Percentiles rank a stretch among this genome's conserved stretches.
Conservation (phyloP, 2,329 filamentous ascomycete species). For the Coniella lustricola region DNA sequence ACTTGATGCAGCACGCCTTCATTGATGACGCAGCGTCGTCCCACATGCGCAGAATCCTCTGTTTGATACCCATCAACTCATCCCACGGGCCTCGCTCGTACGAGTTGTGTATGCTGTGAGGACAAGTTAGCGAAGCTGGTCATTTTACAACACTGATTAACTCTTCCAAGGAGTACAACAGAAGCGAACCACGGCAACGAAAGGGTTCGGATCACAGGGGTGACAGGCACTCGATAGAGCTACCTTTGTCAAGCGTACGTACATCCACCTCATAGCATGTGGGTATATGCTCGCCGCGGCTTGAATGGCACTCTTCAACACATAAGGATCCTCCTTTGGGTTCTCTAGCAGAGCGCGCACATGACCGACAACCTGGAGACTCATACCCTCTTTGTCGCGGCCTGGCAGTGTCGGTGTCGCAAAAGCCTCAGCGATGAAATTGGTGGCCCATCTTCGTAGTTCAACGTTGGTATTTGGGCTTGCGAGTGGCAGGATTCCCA, state of each 20-base stretch:
- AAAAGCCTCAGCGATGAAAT: constrained; percentile 94
- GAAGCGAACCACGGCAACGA: background rate
- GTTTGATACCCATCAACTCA: constrained; percentile 81
- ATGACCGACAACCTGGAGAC: constrained; percentile 69
- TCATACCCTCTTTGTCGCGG: constrained; percentile 74
- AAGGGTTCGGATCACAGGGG: background rate
- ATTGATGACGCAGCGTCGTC: constrained; percentile 70
- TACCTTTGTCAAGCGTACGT: constrained; percentile 41
- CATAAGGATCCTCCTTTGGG: constrained; percentile 67
- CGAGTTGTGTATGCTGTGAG: constrained; percentile 72
- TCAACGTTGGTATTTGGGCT: constrained; percentile 67
- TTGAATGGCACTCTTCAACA: constrained; percentile 82
- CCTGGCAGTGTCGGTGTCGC: constrained; percentile 76
- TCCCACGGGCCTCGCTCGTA: constrained; percentile 80
- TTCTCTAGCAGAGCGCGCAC: constrained; percentile 64
- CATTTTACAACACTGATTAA: no score
- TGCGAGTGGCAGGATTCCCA: constrained; percentile 88
- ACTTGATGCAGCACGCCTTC: constrained; percentile 93
- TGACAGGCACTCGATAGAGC: background rate
- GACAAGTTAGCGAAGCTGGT: constrained; percentile 1
- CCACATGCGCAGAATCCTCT: constrained; percentile 82
- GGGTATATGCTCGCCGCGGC: constrained; percentile 89
- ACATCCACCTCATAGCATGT: constrained; percentile 89
- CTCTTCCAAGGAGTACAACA: no score
- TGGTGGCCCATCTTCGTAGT: constrained; percentile 88